Base-by-base conservation (phyloP, 257 asterid species). In the Gardenia jasminoides region DNA sequence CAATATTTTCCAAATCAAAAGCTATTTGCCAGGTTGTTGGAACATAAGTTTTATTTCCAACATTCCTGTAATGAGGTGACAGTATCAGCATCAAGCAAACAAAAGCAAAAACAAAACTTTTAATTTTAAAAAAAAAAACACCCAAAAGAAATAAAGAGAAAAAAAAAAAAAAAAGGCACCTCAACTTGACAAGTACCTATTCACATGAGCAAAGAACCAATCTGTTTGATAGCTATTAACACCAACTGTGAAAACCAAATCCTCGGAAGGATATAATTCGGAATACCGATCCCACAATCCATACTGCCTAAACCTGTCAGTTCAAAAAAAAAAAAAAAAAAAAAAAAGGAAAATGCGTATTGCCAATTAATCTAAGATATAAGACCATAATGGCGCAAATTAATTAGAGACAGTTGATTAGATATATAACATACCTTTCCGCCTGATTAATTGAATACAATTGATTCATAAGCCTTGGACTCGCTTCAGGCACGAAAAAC, bases 211-310 rank as follows among this genome's bases (percentile, higher is more conserved):
- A 82, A 89, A 92, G 80, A 87, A 92, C 97, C 98, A 94, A 74
- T 94, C 96, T 50, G 78, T 86, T 77, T 82, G 87, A 76, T 89
- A 89, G 64, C 71, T 69, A 75, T 84, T 84, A 16, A 80, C 58
- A 67, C 90, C 96, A 31, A 92, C 77, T 7, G 82, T 81, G 81
- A 82, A 92, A n/a, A 89, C 87, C 70, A 94, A 86, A 85, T 94
- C 95, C 68, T 86, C 80, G 28, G 82, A 82, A 3, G 98, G 95
- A 85, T 94, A 94, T 43, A 90, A 36, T 8, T 92, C 96, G 11
- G 98, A 80, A 56, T 94, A 94, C 68, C 97, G 81, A 59, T 92
- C 96, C 98, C 98, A 94, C 70, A 94, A 84, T 41, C 98, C 98
- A n/a, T 94, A 94, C 70, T 92, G 97, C 81, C 98, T 83, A 67